Evolutionary conservation across 805 yeast genomes (phyloP), one percentile per base, ranked within the genome.

Genomic region (Metschnikowia lachancei): DNA sequence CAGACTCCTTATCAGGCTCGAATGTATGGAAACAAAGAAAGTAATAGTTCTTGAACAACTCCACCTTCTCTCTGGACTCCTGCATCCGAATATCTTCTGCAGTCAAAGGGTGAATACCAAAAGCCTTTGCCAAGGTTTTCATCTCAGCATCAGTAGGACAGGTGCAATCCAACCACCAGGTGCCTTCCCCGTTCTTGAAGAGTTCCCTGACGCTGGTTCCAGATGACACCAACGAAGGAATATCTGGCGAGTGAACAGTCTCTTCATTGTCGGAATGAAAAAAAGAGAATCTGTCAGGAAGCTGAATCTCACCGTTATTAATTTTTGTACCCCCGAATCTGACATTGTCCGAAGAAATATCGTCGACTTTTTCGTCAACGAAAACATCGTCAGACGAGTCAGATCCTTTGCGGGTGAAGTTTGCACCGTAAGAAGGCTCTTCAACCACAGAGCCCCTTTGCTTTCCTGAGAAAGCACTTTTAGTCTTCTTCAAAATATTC

Each of bases 1-100:
- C 94, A 44, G 87, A 79, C 63, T 83, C 94, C 42, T 61, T 60
- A 55, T 92, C 96, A 19, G 85, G 83, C 62, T 90, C 97, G 67
- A 94, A 94, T 3, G 98, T 87, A 65, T 94, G 97, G 80, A 94
- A 94, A 76, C 96, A 87, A 35, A 94, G 96, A 72, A 94, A 90
- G 67, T 94, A 92, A 67, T 92, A 92, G 55, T 81, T 80, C 57
- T 82, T 81, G 76, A 92, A 92, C 51, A 92, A 73, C 68, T 92
- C 99, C 26, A 92, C 97, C 67, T 92, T 92, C 71, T 92, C 99
- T 69, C 99, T 90, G 19, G 96, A 81, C 70, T 92, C 99, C 69
- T 91, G 96, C 81, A 89, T 87, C 47, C 96, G 75, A 54, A 92
- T 91, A 82, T 92, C 99, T 70, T 92, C 99, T 1, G 97, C 90